These are phyloP conservation scores for Fusarium clavum DNA, from an alignment of 2,329 filamentous ascomycete species.

Conservation along the genomic window DNA sequence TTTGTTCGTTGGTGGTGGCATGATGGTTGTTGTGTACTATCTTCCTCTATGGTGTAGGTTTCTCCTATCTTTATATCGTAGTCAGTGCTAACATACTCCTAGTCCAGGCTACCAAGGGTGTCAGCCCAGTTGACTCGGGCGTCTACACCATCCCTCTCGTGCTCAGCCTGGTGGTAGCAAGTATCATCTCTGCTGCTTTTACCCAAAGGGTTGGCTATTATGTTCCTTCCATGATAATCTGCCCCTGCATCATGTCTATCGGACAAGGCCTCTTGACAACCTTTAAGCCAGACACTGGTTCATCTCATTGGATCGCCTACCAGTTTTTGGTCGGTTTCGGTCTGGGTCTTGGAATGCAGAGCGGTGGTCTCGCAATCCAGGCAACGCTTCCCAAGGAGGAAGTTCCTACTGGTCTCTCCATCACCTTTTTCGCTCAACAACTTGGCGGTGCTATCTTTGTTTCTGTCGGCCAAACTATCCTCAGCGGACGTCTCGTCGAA, in stretches of 20 bases:
- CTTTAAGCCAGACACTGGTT: constrained; percentile 59
- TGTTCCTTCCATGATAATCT: constrained; percentile 65
- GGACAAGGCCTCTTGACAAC: constrained; percentile 70
- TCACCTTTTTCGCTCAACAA: constrained; percentile 69
- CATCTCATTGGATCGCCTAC: constrained; percentile 68
- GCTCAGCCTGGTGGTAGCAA: constrained; percentile 65
- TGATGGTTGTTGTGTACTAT: constrained; percentile 67
- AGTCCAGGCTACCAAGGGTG: constrained; percentile 68
- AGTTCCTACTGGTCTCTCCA: constrained; percentile 65
- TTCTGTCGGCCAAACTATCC: constrained; percentile 66
- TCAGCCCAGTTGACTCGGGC: constrained; percentile 65
- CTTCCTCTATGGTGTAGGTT: constrained; percentile 66
- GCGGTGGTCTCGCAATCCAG: constrained; percentile 66
- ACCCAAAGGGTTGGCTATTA: constrained; percentile 70
- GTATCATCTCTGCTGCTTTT: constrained; percentile 59
- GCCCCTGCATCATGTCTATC: constrained; percentile 61
- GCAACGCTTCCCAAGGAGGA: constrained; percentile 64
- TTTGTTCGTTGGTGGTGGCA: constrained; percentile 60
- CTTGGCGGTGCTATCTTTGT: constrained; percentile 70
- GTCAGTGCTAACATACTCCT: constrained; percentile 26
- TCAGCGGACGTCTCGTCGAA: constrained; percentile 59
- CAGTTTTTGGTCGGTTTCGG: constrained; percentile 70
- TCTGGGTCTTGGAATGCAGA: constrained; percentile 69
- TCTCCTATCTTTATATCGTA: neutral
- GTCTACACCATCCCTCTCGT: constrained; percentile 69